Evolutionary conservation across 2,329 filamentous ascomycete species (phyloP), one percentile per base, ranked within the genome.

Genomic region (Lasiodiplodia hormozganensis): DNA sequence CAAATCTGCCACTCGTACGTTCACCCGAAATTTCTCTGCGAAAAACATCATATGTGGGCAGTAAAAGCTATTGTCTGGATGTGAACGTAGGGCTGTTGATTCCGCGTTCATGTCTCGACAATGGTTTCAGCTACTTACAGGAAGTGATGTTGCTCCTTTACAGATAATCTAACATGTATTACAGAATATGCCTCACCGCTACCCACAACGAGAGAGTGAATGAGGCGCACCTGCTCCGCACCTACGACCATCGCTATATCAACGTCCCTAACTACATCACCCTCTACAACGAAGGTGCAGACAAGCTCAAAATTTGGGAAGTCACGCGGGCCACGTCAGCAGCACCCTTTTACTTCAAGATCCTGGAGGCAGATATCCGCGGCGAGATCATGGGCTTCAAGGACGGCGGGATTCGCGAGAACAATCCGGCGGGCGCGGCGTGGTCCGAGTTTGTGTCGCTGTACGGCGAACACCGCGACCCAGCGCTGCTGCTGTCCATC

Each of bases 261-360:
- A 74, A 79, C 0, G 77, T 81, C 0, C 76, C 80, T 3, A 78
- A 78, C 62, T 85, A 82, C 81, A 79, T 83, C 6, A 82, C 80
- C 3, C 76, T 77, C 1, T 85, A 85, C 76, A 85, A 85, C 70
- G 79, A 82, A 73, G 82, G 81, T 10, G 79, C 80, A 6, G 82
- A 84, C 68, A 75, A 76, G 52, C 74, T 85, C 18, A 78, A 80
- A 1, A 85, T 87, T 51, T 87, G 84, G 80, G 75, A 85, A 73
- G 85, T 85, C 0, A 85, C 83, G 0, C 75, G 84, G 8, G 85
- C 85, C 2, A 86, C 85, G 0, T 84, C 82, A 1, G 85, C 85
- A 2, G 85, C 85, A 0, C 84, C 85, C 0, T 85, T 85, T 72
- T 85, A 83, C 73, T 85, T 85, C 74, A 80, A 84, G 56, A 82